phyloP scores from a whole-genome alignment of 2,329 filamentous ascomycete genomes.

The Orbilia javanica region DNA sequence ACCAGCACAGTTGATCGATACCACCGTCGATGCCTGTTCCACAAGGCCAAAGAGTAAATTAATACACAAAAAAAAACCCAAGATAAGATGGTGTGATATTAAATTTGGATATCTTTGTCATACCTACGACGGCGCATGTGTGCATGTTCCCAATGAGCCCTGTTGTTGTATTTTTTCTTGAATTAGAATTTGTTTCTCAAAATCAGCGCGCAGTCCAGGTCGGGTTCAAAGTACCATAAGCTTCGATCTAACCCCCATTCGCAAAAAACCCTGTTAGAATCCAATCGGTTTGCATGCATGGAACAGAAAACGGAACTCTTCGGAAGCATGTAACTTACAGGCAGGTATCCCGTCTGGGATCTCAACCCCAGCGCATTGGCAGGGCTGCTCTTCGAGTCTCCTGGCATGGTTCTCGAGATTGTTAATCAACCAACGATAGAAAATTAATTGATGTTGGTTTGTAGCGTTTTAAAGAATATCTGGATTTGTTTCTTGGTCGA shows the following conservation, averaged over 20 bases:
- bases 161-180: conserved; percentile 16
- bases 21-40: conserved; percentile 73
- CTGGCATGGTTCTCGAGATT: conserved; percentile 24
- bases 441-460: not conserved
- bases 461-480: not conserved
- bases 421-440: too few relatives aligned
- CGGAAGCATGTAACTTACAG: conserved; percentile 31
- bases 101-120: conserved; percentile 1
- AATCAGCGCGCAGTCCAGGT: not conserved
- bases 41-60: conserved; percentile 22
- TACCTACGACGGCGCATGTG: conserved; percentile 78
- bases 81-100: not conserved
- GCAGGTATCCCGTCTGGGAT: conserved; percentile 55
- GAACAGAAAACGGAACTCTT: not conserved
- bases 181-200: conserved; percentile 15
- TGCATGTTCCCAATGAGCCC: conserved; percentile 85
- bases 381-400: conserved; percentile 30
- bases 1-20: conserved; percentile 83
- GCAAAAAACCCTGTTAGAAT: not conserved
- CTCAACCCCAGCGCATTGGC: conserved; percentile 45
- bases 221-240: conserved; percentile 43
- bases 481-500: not conserved
- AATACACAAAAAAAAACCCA: not conserved
- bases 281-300: not conserved
- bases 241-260: conserved; percentile 41